Conservation (phyloP, 2,329 filamentous ascomycete species). For the Epichloe baconii region DNA sequence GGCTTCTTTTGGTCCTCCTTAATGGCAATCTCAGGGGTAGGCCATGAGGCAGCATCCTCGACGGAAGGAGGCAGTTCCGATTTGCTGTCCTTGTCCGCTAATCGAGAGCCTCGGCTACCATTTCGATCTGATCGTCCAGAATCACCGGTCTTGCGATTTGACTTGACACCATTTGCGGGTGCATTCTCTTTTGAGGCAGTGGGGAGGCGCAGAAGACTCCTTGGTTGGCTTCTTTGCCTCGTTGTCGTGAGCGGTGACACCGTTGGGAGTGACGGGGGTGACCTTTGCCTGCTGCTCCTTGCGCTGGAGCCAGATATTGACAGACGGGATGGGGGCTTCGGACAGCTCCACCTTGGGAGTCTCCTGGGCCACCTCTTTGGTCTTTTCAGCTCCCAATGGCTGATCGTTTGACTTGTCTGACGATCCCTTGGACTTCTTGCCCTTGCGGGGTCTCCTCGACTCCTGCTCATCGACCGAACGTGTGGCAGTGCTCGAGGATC, state of each 20-base stretch:
- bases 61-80: conserved; percentile 44
- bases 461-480: conserved; percentile 52
- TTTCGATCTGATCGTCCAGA: conserved; percentile 25
- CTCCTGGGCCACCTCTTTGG: conserved; percentile 29
- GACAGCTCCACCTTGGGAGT: conserved; percentile 53
- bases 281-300: conserved; percentile 50
- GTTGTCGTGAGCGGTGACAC: conserved; percentile 14
- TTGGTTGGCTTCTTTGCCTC: conserved; percentile 31
- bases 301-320: conserved; percentile 82
- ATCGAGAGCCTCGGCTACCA: conserved; percentile 34
- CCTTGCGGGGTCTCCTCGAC: conserved; percentile 34
- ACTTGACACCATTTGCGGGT: conserved; percentile 25
- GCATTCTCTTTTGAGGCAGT: conserved; percentile 12
- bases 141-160: conserved; percentile 31
- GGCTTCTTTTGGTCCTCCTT: conserved; percentile 63
- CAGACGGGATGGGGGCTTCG: conserved; percentile 67
- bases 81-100: conserved; percentile 27
- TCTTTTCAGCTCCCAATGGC: conserved; percentile 41
- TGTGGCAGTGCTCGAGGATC: conserved; percentile 48
- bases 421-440: conserved; percentile 45
- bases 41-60: conserved; percentile 72
- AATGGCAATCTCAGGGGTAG: conserved; percentile 66
- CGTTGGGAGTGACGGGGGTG: conserved; percentile 28
- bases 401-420: conserved; percentile 34
- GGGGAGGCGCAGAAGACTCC: conserved; percentile 7